Conservation (phyloP, 148 eudicot species). For the Rhododendron mucronatum region DNA sequence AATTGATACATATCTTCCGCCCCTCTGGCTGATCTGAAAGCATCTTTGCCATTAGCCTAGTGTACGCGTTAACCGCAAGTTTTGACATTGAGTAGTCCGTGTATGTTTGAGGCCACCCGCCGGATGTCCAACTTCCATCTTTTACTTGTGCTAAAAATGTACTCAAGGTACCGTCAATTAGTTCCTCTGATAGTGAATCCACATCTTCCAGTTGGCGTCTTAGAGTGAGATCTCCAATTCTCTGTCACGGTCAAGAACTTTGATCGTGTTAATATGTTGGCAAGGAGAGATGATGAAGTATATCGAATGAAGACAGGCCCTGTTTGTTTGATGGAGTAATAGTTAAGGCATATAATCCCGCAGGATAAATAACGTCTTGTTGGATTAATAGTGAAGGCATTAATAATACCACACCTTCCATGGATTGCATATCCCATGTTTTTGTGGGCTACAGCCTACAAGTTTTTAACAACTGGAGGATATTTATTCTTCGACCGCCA, state of each 20-base stretch:
- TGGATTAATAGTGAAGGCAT: background rate
- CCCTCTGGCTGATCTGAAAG: conserved; percentile 62
- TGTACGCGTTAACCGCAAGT: conserved; percentile 78
- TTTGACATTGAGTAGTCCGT: conserved; percentile 90
- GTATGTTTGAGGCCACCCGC: conserved; percentile 71
- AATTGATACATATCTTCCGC: conserved; percentile 60
- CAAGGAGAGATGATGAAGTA: background rate
- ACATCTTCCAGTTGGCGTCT: conserved; percentile 60
- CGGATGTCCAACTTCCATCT: conserved; percentile 68
- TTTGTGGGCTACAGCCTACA: background rate
- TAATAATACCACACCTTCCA: background rate
- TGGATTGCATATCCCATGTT: background rate
- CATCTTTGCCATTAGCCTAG: conserved; percentile 55
- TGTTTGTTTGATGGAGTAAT: background rate
- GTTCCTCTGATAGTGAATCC: conserved; percentile 59
- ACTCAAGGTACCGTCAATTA: conserved; percentile 51
- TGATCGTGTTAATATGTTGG: background rate
- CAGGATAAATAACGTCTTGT: background rate
- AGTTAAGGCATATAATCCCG: background rate
- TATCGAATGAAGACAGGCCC: background rate
- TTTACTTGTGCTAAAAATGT: conserved; percentile 67
- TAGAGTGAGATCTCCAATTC: conserved; percentile 51
- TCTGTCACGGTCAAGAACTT: conserved; percentile 35
- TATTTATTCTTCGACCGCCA: background rate
- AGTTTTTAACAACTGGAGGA: background rate